Evolutionary conservation across 148 eudicot genomes (phyloP).

Genomic region (Drosera capensis): DNA sequence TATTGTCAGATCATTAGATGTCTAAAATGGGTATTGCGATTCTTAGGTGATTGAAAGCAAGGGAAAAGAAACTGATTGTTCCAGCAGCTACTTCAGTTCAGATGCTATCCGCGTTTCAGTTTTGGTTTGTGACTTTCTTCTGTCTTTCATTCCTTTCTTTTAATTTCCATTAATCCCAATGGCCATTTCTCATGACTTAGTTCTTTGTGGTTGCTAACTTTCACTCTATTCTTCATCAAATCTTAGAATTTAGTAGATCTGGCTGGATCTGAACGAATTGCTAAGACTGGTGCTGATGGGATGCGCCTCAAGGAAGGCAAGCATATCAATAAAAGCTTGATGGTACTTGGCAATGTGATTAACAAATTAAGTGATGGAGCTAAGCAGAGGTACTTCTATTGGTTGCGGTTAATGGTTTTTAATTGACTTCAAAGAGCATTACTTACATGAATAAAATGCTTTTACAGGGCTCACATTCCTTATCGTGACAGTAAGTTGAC

Average conservation of each 20-base stretch:
- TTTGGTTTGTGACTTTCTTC: constrained; percentile 40
- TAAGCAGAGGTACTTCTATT: constrained; percentile 58
- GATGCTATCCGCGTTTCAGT: constrained; percentile 94
- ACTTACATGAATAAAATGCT: constrained; percentile 5
- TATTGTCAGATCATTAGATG: neutral
- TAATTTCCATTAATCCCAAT: neutral
- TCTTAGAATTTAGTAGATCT: constrained; percentile 83
- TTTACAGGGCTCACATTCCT: constrained; percentile 86
- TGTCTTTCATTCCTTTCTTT: constrained; percentile 3
- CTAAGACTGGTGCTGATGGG: constrained; percentile 98
- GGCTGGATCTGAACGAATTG: constrained; percentile 96
- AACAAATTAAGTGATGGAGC: constrained; percentile 89
- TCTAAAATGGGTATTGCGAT: neutral
- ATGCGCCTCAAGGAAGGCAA: constrained; percentile 94
- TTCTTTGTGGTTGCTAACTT: too few species aligned
- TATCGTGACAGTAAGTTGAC: constrained; percentile 97
- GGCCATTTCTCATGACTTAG: neutral
- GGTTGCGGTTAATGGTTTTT: neutral
- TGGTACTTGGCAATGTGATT: constrained; percentile 94
- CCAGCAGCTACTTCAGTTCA: constrained; percentile 24
- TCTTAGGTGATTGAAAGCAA: constrained; percentile 89
- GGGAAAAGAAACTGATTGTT: constrained; percentile 33
- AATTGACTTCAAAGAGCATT: neutral
- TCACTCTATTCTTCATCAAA: constrained; percentile 1
- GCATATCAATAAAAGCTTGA: constrained; percentile 85